These are phyloP conservation scores for Teratosphaeriaceae sp. DNA, from an alignment of 2,329 filamentous ascomycete genomes.

Conservation along the genomic window DNA sequence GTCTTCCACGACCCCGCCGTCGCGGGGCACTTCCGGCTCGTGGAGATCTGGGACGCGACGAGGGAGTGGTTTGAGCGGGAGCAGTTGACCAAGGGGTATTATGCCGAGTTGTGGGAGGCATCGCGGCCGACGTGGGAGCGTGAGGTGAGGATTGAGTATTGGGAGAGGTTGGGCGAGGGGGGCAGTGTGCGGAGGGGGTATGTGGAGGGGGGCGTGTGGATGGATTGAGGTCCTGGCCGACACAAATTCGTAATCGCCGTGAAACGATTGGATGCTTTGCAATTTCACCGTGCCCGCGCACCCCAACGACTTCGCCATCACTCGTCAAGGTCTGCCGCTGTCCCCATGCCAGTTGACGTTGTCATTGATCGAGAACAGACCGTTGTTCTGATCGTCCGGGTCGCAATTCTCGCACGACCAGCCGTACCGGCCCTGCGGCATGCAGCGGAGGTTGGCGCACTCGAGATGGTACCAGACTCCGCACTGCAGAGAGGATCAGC, in stretches of 20 bases:
- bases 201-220: slow-evolving; percentile 12
- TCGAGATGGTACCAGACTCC: slow-evolving; percentile 1
- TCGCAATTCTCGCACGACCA: slow-evolving; percentile 4
- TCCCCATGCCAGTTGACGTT: background rate
- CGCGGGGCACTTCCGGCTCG: slow-evolving; percentile 13
- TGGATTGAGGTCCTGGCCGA: too few relatives aligned
- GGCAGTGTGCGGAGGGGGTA: slow-evolving; percentile 11
- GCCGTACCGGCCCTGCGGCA: slow-evolving; percentile 1
- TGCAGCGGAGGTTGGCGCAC: background rate
- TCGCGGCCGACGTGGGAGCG: slow-evolving; percentile 13
- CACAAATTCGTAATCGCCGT: too few relatives aligned
- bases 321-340: slow-evolving; percentile 15
- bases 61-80: slow-evolving; percentile 15
- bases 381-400: background rate
- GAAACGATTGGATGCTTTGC: too few relatives aligned
- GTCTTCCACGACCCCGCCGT: slow-evolving; percentile 9
- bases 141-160: slow-evolving; percentile 14
- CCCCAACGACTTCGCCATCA: slow-evolving; percentile 11
- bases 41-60: slow-evolving; percentile 16
- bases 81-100: slow-evolving; percentile 18
- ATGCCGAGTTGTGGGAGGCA: slow-evolving; percentile 13
- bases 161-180: slow-evolving; percentile 14
- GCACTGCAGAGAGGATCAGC: background rate
- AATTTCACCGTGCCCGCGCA: too few relatives aligned
- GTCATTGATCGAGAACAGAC: background rate